These are phyloP conservation scores for Trichoderma endophyticum DNA, from an alignment of 2,329 filamentous ascomycete genomes.

Conservation along the genomic window DNA sequence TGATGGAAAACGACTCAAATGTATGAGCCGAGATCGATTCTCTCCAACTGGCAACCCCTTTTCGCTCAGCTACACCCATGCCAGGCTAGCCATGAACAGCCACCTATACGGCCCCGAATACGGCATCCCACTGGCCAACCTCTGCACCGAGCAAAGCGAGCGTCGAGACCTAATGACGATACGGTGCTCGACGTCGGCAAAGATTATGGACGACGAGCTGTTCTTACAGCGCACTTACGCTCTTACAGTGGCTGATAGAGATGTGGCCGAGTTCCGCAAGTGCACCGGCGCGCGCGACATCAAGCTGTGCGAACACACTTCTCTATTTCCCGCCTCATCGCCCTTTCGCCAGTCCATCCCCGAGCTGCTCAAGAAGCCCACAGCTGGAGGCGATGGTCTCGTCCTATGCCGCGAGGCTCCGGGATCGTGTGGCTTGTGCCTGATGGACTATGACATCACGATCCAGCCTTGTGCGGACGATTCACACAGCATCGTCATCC, in stretches of 20 bases:
- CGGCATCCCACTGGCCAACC: slow-evolving; percentile 22
- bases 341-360: slow-evolving; percentile 23
- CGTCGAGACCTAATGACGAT: slow-evolving; percentile 15
- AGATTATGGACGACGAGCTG: slow-evolving; percentile 23
- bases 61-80: slow-evolving; percentile 23
- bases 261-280: slow-evolving; percentile 19
- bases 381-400: slow-evolving; percentile 12
- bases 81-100: slow-evolving; percentile 24
- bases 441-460: slow-evolving; percentile 27
- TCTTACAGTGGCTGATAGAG: slow-evolving; percentile 16
- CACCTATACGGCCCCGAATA: slow-evolving; percentile 24
- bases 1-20: background rate
- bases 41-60: slow-evolving; percentile 23
- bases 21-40: slow-evolving; percentile 22
- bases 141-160: slow-evolving; percentile 21
- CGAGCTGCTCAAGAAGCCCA: slow-evolving; percentile 21
- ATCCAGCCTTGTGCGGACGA: slow-evolving; percentile 16
- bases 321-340: slow-evolving; percentile 22
- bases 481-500: slow-evolving; percentile 20
- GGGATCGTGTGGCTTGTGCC: slow-evolving; percentile 25
- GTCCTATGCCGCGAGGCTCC: slow-evolving; percentile 20
- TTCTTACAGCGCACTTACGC: slow-evolving; percentile 23
- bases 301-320: slow-evolving; percentile 25
- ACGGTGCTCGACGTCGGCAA: slow-evolving; percentile 22
- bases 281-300: slow-evolving; percentile 24